phyloP scores from a whole-genome alignment of 116 monocot species.

The Iris pallida region DNA sequence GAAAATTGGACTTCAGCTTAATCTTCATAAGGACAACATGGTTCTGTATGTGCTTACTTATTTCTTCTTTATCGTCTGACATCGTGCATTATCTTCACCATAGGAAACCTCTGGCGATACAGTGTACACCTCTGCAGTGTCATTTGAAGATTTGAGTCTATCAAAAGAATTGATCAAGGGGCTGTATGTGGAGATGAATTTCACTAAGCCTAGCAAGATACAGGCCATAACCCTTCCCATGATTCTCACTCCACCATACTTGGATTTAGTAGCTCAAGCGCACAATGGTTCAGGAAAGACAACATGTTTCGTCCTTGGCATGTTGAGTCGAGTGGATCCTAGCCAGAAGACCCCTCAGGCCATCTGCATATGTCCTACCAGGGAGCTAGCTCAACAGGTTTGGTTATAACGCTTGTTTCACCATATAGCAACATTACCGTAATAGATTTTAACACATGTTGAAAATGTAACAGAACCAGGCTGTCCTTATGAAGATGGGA shows the following conservation, averaged over 20 bases:
- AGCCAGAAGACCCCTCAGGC: slow-evolving; percentile 64
- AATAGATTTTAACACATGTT: background rate
- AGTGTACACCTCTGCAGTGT: slow-evolving; percentile 69
- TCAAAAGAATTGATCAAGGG: slow-evolving; percentile 72
- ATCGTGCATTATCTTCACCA: slow-evolving; percentile 1
- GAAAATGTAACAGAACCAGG: slow-evolving; percentile 50
- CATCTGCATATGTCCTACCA: slow-evolving; percentile 92
- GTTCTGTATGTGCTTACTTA: no score
- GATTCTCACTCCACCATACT: slow-evolving; percentile 93
- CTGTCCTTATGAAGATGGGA: slow-evolving; percentile 86
- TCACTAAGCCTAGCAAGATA: slow-evolving; percentile 89
- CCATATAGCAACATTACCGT: background rate
- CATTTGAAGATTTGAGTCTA: slow-evolving; percentile 82
- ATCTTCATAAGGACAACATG: background rate
- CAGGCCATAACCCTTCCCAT: slow-evolving; percentile 92
- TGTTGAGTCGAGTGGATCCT: slow-evolving; percentile 89
- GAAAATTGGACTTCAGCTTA: background rate
- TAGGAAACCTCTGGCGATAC: slow-evolving; percentile 79
- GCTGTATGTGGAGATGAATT: slow-evolving; percentile 93
- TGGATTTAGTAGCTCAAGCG: slow-evolving; percentile 90
- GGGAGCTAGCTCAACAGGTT: slow-evolving; percentile 88
- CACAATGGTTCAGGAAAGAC: slow-evolving; percentile 99
- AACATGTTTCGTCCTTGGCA: slow-evolving; percentile 95
- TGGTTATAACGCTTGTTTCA: slow-evolving; percentile 3
- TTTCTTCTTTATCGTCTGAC: background rate